Evolutionary conservation across 441 rosid genomes (phyloP).

Genomic region (Gossypium lobatum): DNA sequence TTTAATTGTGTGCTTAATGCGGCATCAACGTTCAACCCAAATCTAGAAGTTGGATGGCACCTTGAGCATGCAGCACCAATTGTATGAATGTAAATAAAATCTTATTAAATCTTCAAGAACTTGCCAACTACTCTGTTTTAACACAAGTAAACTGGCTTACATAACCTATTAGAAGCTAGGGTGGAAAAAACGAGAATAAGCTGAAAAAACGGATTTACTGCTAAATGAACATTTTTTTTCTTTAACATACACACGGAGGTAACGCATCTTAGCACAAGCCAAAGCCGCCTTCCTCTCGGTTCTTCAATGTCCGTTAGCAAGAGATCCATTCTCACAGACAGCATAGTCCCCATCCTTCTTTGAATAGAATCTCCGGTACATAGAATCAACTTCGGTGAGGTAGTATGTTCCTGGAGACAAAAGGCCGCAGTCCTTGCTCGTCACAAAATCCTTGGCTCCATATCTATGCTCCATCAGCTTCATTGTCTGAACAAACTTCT

Average conservation of each 20-base stretch:
- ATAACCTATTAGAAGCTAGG: background rate
- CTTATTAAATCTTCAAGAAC: background rate
- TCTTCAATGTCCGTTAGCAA: conserved; percentile 63
- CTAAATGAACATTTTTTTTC: conserved; percentile 7
- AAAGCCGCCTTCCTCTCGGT: background rate
- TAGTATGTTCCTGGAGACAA: conserved; percentile 83
- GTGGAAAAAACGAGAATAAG: conserved; percentile 1
- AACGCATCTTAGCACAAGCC: conserved; percentile 9
- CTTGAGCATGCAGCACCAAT: background rate
- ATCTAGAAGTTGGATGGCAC: background rate
- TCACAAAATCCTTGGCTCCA: conserved; percentile 85
- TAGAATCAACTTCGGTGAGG: conserved; percentile 80
- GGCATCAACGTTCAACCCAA: too few species aligned
- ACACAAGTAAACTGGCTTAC: conserved; percentile 1
- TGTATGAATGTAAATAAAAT: background rate
- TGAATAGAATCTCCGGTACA: conserved; percentile 85
- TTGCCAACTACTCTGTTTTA: background rate
- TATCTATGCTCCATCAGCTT: conserved; percentile 95
- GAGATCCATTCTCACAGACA: conserved; percentile 36
- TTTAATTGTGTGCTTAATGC: too few species aligned
- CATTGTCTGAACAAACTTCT: conserved; percentile 79
- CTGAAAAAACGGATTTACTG: background rate
- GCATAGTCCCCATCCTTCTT: conserved; percentile 37
- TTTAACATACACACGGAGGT: conserved; percentile 15
- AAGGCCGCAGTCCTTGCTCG: conserved; percentile 79